Base-by-base conservation (phyloP, 2,329 filamentous ascomycete genomes). In the Domatiomyces catenatus region DNA sequence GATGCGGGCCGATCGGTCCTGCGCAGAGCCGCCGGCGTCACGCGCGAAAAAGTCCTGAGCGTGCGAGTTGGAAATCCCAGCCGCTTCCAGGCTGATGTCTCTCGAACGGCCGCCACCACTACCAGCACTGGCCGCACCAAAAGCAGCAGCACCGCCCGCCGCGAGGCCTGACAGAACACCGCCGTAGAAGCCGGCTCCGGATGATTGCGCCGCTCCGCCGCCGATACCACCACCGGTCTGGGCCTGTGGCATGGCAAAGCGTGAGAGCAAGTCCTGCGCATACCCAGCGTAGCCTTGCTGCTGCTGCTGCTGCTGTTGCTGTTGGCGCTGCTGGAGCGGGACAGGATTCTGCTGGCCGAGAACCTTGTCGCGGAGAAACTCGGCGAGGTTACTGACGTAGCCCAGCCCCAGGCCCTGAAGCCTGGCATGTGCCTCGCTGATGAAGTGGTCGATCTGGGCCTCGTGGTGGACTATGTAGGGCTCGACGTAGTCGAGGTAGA, bases 401-500 rank as follows among this genome's bases (percentile, higher is more conserved):
- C 80, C 74, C 52, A 94, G 72, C 42, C 90, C 89, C 42, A 86
- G 80, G 15, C 80, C 73, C 68, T 82, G 85, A 54, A 86, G 79
- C 52, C 81, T 80, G 58, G 87, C 85, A 66, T 96, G 89, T 42
- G 81, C 75, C 53, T 80, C 77, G 57, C 81, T 82, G 66, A 96
- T 95, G 63, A 94, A 83, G 54, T 86, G 80, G 63, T 98, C 92
- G 67, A 98, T 96, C 58, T 86, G 80, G 44, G 75, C 67, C 68
- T 96, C 92, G 67, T 98, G 90, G 54, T 88, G 77, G 61, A 80
- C 75, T 47, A 98, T 80, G 71, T 90, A 94, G 0, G 90, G 90
- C 66, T 94, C 83, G 54, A 96, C 74, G 66, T 92, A 81, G 54
- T 80, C 76, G 62, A 88, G 80, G 72, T 96, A 98, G 56, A 96